Conservation (phyloP, 768 basidiomycete genomes). For the Boletus tylopilopsis region DNA sequence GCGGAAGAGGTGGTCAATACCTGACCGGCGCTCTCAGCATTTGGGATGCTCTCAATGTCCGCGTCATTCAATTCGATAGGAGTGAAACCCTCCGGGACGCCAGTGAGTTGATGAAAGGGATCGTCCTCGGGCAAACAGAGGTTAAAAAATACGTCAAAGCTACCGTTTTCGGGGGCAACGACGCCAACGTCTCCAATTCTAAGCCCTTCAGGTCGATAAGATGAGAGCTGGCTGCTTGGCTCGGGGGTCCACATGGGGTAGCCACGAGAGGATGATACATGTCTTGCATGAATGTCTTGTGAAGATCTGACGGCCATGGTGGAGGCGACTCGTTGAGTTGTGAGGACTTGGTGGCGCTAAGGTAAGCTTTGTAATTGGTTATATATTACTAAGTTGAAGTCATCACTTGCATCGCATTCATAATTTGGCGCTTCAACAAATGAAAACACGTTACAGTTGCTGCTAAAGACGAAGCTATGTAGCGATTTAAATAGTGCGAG, state of each 20-base stretch:
- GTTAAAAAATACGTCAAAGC: slow-evolving; percentile 39
- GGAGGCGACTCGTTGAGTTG: background rate
- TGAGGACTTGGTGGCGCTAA: slow-evolving; percentile 13
- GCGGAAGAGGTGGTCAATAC: slow-evolving; percentile 12
- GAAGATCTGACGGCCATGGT: slow-evolving; percentile 22
- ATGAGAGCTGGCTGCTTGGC: slow-evolving; percentile 23
- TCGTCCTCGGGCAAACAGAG: slow-evolving; percentile 35
- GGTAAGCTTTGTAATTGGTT: slow-evolving; percentile 5
- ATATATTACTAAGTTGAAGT: slow-evolving; percentile 11
- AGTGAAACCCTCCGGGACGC: slow-evolving; percentile 29
- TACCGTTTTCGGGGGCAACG: slow-evolving; percentile 30
- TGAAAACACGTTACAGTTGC: slow-evolving; percentile 2
- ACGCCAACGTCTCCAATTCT: slow-evolving; percentile 39
- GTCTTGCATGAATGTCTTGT: slow-evolving; percentile 25
- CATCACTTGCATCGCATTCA: too few relatives aligned
- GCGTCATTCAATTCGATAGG: slow-evolving; percentile 20
- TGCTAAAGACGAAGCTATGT: slow-evolving; percentile 15
- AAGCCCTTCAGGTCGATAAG: slow-evolving; percentile 28
- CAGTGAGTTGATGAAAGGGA: slow-evolving; percentile 3
- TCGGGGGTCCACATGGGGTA: slow-evolving; percentile 37
- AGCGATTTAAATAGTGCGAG: slow-evolving; percentile 4
- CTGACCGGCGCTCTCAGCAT: slow-evolving; percentile 11
- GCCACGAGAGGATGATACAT: slow-evolving; percentile 27
- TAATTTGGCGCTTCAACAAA: background rate
- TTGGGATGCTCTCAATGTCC: slow-evolving; percentile 12